These are phyloP conservation scores for Alternaria sp. DNA, from an alignment of 2,329 filamentous ascomycete species.

Conservation along the genomic window DNA sequence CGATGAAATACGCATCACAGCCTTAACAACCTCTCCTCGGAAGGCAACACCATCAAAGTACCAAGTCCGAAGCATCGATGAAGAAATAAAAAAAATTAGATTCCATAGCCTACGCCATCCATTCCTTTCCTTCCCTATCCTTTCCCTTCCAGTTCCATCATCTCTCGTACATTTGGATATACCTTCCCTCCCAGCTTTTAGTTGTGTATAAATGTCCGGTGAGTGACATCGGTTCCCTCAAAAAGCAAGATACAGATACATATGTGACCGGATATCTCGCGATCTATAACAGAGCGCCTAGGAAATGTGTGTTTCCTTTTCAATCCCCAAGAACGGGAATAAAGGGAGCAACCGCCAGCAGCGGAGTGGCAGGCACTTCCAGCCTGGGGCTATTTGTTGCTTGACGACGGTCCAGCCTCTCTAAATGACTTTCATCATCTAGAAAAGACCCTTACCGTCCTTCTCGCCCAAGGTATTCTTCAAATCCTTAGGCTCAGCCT, in stretches of 20 bases:
- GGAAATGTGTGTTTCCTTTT: not conserved
- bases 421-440: not conserved
- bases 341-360: no score
- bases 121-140: not conserved
- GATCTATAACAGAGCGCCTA: not conserved
- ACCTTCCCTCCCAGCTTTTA: not conserved
- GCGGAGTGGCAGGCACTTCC: no score
- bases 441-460: constrained; percentile 31
- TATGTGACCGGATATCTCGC: not conserved
- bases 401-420: no score
- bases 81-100: not conserved
- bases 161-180: not conserved
- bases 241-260: not conserved
- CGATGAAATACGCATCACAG: no score
- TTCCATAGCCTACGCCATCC: not conserved
- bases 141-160: not conserved
- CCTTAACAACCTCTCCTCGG: no score
- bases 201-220: not conserved
- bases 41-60: no score
- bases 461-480: constrained; percentile 26
- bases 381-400: no score
- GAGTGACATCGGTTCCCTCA: not conserved
- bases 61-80: rapidly evolving
- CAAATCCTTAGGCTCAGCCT: constrained; percentile 36
- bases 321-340: no score